A percentile compares a stretch with the other conserved stretches of the same genome.
Evolutionary conservation across 1,139 yeast species (phyloP).

Genomic region (Taiozyma onychis): DNA sequence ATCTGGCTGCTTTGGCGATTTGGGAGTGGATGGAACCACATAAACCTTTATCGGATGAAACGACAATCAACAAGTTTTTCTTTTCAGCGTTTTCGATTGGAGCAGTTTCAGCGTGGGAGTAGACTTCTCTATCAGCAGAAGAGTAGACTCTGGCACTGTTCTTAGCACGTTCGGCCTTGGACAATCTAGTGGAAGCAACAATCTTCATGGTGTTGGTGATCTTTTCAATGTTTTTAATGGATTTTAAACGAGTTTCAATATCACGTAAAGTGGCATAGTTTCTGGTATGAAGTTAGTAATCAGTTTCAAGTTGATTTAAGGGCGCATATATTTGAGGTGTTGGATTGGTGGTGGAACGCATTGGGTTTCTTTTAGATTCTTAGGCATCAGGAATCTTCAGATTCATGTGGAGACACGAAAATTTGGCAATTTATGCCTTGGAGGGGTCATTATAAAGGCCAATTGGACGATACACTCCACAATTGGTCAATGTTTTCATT

Average conservation of each 20-base stretch:
- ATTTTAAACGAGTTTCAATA: conserved; percentile 95
- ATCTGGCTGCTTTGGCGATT: conserved; percentile 83
- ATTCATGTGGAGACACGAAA: background rate
- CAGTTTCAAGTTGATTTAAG: background rate
- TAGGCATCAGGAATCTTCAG: background rate
- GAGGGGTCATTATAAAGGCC: background rate
- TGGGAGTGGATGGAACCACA: conserved; percentile 98
- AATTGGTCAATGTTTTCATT: background rate
- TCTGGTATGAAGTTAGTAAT: conserved; percentile 36
- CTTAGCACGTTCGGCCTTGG: conserved; percentile 96
- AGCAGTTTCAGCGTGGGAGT: conserved; percentile 72
- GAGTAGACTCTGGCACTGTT: conserved; percentile 81
- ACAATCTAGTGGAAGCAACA: conserved; percentile 96
- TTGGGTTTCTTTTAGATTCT: background rate
- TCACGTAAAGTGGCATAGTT: conserved; percentile 98
- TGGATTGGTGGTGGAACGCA: background rate
- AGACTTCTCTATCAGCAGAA: conserved; percentile 74
- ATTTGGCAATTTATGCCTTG: background rate
- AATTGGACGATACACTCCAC: background rate
- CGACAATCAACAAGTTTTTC: conserved; percentile 73
- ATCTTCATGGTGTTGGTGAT: conserved; percentile 99
- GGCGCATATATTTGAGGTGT: background rate
- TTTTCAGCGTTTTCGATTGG: conserved; percentile 41
- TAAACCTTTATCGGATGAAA: conserved; percentile 95
- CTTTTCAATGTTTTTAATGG: conserved; percentile 97